phyloP scores from a whole-genome alignment of 2,329 filamentous ascomycete species.

The Hymenoscyphus albidus region DNA sequence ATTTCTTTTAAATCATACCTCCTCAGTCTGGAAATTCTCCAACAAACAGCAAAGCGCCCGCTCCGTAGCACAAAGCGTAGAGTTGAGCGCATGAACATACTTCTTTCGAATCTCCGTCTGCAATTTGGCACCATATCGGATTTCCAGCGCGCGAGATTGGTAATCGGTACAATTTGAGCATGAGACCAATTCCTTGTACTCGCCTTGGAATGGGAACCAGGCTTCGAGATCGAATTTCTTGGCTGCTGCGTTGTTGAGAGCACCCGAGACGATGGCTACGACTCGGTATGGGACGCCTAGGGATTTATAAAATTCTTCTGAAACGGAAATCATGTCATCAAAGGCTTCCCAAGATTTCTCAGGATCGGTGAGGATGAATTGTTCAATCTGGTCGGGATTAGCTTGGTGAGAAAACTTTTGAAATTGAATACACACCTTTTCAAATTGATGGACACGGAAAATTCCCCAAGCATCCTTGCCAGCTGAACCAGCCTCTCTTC shows the following conservation, averaged over 20 bases:
- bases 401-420: conserved; percentile 13
- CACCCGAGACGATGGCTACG: conserved; percentile 92
- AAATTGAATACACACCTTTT: conserved; percentile 57
- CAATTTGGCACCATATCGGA: conserved; percentile 84
- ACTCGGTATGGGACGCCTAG: conserved; percentile 87
- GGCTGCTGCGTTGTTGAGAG: conserved; percentile 80
- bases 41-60: conserved; percentile 90
- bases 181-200: conserved; percentile 97
- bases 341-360: conserved; percentile 92
- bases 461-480: conserved; percentile 96
- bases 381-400: conserved; percentile 56
- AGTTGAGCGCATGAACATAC: conserved; percentile 91
- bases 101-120: conserved; percentile 82
- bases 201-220: conserved; percentile 92
- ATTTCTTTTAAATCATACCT: conserved; percentile 47
- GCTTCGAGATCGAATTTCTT: conserved; percentile 98
- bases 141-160: conserved; percentile 89
- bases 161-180: conserved; percentile 99
- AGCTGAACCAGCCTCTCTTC: conserved; percentile 90
- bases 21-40: conserved; percentile 93
- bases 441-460: conserved; percentile 97
- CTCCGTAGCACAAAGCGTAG: conserved; percentile 85
- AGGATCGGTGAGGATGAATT: conserved; percentile 76
- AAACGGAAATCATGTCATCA: conserved; percentile 85
- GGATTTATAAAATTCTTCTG: conserved; percentile 93